A percentile compares a stretch with the other conserved stretches of the same genome.
These are phyloP conservation scores for Flaveria ramosissima DNA, from an alignment of 129 eudicot genomes.

Conservation along the genomic window DNA sequence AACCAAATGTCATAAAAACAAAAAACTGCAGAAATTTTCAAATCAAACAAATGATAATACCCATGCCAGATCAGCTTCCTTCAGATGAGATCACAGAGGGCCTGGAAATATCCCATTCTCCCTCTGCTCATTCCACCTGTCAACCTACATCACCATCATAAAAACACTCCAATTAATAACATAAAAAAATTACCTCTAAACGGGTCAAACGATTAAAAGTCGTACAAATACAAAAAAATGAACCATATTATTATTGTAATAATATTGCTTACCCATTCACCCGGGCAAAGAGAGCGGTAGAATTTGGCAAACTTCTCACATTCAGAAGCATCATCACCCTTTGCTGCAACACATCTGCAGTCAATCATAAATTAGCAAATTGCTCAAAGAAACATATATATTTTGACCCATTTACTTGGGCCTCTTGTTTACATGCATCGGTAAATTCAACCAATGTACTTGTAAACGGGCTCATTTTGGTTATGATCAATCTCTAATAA, in stretches of 20 bases:
- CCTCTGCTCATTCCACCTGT: slow-evolving; percentile 93
- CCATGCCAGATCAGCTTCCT: neutral
- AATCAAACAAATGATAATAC: neutral
- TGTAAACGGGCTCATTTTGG: neutral
- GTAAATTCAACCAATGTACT: neutral
- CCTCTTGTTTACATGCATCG: neutral
- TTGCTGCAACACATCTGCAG: slow-evolving; percentile 44
- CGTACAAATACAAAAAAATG: no score
- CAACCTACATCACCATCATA: slow-evolving; percentile 50
- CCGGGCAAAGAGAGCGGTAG: slow-evolving; percentile 45
- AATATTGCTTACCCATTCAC: slow-evolving; percentile 39
- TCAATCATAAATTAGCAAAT: neutral
- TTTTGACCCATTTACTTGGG: neutral
- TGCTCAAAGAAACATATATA: neutral
- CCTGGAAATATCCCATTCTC: slow-evolving; percentile 80
- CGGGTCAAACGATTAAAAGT: no score
- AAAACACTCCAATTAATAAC: neutral
- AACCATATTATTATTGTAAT: neutral
- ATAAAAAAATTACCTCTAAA: no score
- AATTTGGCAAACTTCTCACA: slow-evolving; percentile 43
- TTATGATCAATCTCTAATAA: neutral
- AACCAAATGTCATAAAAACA: slow-evolving; percentile 14
- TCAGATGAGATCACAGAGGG: slow-evolving; percentile 49
- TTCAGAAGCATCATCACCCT: slow-evolving; percentile 45
- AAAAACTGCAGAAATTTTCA: neutral